phyloP scores from a whole-genome alignment of 2,329 filamentous ascomycete species.

The Sporothrix luriei region DNA sequence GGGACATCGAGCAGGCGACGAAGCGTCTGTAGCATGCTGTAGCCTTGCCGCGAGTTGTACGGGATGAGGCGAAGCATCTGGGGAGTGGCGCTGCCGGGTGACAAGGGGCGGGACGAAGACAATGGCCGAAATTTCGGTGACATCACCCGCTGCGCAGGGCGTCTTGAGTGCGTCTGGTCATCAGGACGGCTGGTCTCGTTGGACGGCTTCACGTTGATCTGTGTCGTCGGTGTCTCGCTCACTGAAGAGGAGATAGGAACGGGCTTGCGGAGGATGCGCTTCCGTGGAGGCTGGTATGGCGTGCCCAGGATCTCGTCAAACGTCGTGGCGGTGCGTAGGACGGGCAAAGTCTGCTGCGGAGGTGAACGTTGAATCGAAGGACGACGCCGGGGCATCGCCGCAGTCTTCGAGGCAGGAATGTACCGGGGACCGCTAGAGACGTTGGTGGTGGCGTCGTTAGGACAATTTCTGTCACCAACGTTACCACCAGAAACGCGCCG shows the following conservation, averaged over 20 bases:
- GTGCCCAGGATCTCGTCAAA: conserved; percentile 6
- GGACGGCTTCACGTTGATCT: background rate
- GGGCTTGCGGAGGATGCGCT: background rate
- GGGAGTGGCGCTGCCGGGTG: background rate
- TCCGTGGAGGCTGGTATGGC: background rate
- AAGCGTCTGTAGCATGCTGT: conserved; percentile 20
- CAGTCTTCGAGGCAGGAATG: background rate
- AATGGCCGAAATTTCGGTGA: background rate
- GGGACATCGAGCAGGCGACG: conserved; percentile 25
- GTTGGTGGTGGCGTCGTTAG: background rate
- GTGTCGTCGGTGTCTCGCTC: too few species aligned
- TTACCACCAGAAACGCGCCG: background rate
- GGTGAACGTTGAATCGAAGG: background rate
- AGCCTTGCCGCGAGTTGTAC: conserved; percentile 25
- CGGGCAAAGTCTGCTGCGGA: background rate
- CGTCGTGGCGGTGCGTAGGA: background rate
- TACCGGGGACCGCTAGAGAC: background rate
- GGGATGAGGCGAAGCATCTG: conserved; percentile 10
- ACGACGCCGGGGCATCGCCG: background rate
- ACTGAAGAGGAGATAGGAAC: background rate
- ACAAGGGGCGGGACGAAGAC: background rate
- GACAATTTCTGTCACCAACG: background rate
- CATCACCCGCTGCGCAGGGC: background rate
- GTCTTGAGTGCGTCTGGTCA: background rate
- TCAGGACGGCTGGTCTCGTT: background rate